Conservation (phyloP, 1,139 yeast genomes). For the Hemisphaericaspora subhashii region DNA sequence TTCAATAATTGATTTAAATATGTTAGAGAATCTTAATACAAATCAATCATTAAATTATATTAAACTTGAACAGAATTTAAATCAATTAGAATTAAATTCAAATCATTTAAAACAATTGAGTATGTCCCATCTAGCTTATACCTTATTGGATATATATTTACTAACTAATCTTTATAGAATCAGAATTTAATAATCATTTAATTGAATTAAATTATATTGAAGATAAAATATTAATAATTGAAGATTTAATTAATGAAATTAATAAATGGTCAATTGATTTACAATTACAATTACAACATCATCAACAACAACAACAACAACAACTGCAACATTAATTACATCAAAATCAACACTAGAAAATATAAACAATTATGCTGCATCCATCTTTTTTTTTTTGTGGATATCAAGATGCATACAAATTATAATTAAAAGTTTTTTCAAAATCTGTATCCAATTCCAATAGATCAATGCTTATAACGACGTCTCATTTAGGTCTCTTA, state of each 20-base stretch:
- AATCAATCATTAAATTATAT: constrained; percentile 57
- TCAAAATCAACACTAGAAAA: no score
- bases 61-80: constrained; percentile 51
- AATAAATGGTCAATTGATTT: constrained; percentile 62
- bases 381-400: no score
- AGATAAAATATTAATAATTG: constrained; percentile 43
- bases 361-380: no score
- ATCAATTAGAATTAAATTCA: constrained; percentile 36
- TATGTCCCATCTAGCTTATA: no score
- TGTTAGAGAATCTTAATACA: constrained; percentile 56
- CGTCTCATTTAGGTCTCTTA: no score
- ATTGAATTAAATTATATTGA: constrained; percentile 45
- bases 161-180: constrained; percentile 19
- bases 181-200: constrained; percentile 30
- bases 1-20: constrained; percentile 50
- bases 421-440: no score
- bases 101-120: constrained; percentile 29
- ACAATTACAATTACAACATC: constrained; percentile 19
- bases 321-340: no score
- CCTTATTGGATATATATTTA: no score
- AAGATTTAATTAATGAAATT: constrained; percentile 50
- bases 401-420: no score
- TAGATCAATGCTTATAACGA: no score
- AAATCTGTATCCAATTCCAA: no score
- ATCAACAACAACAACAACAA: no score